phyloP scores from a whole-genome alignment of 176 grass and related monocot genomes.

The Eragrostis curvula region DNA sequence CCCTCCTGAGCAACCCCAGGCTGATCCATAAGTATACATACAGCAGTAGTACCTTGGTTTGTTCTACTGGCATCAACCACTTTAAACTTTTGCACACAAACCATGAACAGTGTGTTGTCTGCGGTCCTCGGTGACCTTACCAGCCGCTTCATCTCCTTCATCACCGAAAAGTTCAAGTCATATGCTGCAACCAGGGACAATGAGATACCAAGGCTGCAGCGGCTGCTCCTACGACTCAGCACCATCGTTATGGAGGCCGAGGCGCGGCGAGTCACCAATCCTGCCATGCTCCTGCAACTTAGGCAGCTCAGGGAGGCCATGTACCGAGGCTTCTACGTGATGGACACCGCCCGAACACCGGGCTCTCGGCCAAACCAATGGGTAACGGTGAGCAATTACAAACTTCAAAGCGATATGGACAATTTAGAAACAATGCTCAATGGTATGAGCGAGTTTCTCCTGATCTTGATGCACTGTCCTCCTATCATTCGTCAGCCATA shows the following conservation, averaged over 20 bases:
- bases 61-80: too few species aligned
- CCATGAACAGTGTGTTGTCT: background rate
- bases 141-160: background rate
- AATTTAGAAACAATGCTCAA: background rate
- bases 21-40: too few species aligned
- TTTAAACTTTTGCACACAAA: too few species aligned
- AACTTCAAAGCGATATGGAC: background rate
- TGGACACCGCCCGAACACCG: background rate
- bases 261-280: background rate
- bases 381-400: background rate
- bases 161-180: background rate
- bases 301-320: background rate
- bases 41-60: too few species aligned
- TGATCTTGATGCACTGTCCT: conserved; percentile 19
- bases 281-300: too few species aligned
- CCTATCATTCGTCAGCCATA: background rate
- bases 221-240: background rate
- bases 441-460: conserved; percentile 1
- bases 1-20: too few species aligned
- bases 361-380: background rate
- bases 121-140: background rate
- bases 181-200: background rate
- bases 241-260: conserved; percentile 13
- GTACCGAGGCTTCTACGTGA: background rate
- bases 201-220: background rate